phyloP scores from a whole-genome alignment of 768 basidiomycete species.

The Rhizopogon vinicolor region DNA sequence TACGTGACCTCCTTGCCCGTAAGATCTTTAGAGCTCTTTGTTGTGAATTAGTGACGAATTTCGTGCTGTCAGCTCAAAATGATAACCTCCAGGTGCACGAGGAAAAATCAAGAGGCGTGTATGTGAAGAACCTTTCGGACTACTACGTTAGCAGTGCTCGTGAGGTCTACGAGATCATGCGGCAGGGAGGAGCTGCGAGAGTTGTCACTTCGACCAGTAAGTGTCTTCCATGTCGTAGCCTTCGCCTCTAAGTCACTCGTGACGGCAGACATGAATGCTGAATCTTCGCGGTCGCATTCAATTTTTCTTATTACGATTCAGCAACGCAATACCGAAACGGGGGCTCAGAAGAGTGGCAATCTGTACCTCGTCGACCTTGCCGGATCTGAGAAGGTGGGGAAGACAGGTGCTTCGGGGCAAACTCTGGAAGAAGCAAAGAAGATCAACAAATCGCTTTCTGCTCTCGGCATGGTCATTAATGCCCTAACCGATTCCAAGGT shows the following conservation, averaged over 20 bases:
- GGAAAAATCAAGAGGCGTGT: conserved; percentile 95
- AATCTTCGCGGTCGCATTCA: conserved; percentile 97
- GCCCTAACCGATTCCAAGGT: conserved; percentile 96
- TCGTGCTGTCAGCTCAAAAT: conserved; percentile 67
- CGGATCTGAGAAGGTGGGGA: conserved; percentile 98
- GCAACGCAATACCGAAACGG: conserved; percentile 93
- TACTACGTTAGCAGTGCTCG: conserved; percentile 95
- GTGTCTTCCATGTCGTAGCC: conserved; percentile 23
- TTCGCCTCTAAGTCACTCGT: conserved; percentile 4
- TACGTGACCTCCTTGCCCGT: conserved; percentile 95
- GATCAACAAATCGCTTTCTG: conserved; percentile 98
- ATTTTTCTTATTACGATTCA: conserved; percentile 98
- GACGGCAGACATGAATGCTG: conserved; percentile 93
- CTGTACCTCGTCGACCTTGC: conserved; percentile 97
- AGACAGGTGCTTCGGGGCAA: conserved; percentile 98
- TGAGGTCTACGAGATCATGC: conserved; percentile 99
- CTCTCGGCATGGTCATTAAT: conserved; percentile 99
- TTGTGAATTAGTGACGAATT: neutral
- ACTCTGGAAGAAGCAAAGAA: conserved; percentile 99
- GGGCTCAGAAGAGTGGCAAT: conserved; percentile 94
- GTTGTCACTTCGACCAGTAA: conserved; percentile 93
- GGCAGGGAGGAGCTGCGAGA: conserved; percentile 87
- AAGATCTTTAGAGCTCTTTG: conserved; percentile 25
- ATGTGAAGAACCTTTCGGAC: conserved; percentile 95
- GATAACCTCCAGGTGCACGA: conserved; percentile 99